Evolutionary conservation across 805 yeast species (phyloP).

Genomic region (Wickerhamomyces bovis): DNA sequence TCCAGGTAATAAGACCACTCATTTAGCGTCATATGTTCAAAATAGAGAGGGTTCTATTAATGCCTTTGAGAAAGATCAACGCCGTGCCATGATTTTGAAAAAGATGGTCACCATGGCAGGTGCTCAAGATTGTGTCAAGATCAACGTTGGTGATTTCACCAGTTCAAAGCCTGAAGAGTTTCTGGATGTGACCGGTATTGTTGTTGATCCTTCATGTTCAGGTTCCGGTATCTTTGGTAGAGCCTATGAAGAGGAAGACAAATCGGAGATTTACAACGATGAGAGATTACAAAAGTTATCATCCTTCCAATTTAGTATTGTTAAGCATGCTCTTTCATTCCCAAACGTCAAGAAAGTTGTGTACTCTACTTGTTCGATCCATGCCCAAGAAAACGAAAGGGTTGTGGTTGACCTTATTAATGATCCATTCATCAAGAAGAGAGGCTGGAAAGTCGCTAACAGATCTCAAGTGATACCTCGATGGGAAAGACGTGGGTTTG

Average conservation of each 20-base stretch:
- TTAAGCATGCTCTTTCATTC: conserved; percentile 81
- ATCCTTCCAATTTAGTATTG: conserved; percentile 81
- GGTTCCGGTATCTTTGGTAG: conserved; percentile 96
- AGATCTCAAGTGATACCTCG: conserved; percentile 59
- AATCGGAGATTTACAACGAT: conserved; percentile 33
- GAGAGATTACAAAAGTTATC: conserved; percentile 68
- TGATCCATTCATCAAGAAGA: conserved; percentile 54
- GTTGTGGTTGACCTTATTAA: conserved; percentile 76
- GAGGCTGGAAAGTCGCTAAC: conserved; percentile 72
- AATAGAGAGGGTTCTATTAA: conserved; percentile 39
- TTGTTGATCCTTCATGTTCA: conserved; percentile 96
- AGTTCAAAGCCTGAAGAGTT: conserved; percentile 44
- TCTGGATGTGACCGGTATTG: conserved; percentile 64
- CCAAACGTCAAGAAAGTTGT: conserved; percentile 75
- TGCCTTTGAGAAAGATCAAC: conserved; percentile 85
- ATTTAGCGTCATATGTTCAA: conserved; percentile 62
- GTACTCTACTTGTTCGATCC: conserved; percentile 93
- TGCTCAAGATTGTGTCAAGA: conserved; percentile 36
- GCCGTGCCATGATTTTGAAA: conserved; percentile 61
- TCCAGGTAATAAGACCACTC: conserved; percentile 97
- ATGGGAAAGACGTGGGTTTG: conserved; percentile 85
- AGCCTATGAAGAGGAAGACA: conserved; percentile 39
- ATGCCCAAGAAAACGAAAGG: conserved; percentile 88
- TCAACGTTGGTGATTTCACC: conserved; percentile 48
- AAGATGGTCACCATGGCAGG: conserved; percentile 82